phyloP scores from a whole-genome alignment of 139 green algal genomes.

The Tetraselmis striata region DNA sequence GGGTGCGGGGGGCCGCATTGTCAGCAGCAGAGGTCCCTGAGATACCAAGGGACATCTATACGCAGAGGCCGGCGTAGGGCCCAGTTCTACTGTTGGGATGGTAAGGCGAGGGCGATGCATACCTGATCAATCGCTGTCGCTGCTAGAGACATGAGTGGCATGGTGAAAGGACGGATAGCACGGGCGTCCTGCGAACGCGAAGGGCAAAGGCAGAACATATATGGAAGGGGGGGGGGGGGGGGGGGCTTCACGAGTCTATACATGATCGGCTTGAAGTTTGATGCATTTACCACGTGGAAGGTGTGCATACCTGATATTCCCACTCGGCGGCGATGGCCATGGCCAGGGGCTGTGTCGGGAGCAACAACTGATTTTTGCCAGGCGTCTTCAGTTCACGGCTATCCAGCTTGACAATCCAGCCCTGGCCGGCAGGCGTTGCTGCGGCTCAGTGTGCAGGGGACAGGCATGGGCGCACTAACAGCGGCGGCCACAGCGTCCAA shows the following conservation, averaged over 20 bases:
- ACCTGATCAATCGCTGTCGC: conserved; percentile 85
- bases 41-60: too few species aligned
- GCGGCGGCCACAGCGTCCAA: too few species aligned
- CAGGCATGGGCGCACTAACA: too few species aligned
- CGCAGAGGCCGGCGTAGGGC: not conserved
- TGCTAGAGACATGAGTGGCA: conserved; percentile 88
- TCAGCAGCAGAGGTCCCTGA: too few species aligned
- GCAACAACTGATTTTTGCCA: conserved; percentile 41
- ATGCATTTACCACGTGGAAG: too few species aligned
- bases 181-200: conserved; percentile 24
- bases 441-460: too few species aligned
- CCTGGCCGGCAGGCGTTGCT: too few species aligned
- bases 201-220: not conserved
- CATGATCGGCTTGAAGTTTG: not conserved
- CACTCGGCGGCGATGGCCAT: conserved; percentile 85
- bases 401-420: conserved; percentile 65
- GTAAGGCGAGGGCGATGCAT: not conserved
- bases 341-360: conserved; percentile 64
- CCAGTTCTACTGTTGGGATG: not conserved
- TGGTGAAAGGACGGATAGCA: conserved; percentile 70
- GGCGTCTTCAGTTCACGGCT: conserved; percentile 62
- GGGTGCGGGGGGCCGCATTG: too few species aligned
- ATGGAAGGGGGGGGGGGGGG: not conserved
- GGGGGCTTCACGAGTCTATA: not conserved
- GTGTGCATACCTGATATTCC: conserved; percentile 71